Base-by-base conservation (phyloP, 192 early-diverging fungal genomes). In the Backusella mclennaniae region DNA sequence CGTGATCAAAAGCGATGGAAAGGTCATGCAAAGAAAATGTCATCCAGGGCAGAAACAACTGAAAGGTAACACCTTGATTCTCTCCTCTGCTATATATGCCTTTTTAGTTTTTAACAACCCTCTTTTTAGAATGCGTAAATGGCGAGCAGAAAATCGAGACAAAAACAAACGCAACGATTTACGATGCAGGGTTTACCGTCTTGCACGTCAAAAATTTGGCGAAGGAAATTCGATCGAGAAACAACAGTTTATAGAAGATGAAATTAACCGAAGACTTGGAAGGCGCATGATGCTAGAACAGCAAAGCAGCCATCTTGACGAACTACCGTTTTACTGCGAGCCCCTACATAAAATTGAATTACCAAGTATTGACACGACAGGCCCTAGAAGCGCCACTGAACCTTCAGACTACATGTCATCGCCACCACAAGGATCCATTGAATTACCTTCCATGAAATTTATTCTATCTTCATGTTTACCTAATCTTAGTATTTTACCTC, bases 111-210 rank as follows among this genome's bases (percentile, higher is more conserved):
- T 1, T n/a, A 72, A 44, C 6, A 9, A n/a, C 39, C 38, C 11
- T 0, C 9, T 3, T 52, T 33, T 4, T 74, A 78, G 85, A 14
- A 86, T 86, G 85, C 82, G 85, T 15, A 81, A 79, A 52, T 86
- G 85, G 85, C 52, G 85, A 75, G 78, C 79, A 31, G 79, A 76
- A 69, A 86, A 86, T 70, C 76, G 82, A 63, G 85, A 86, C 39
- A 86, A 86, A 44, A 86, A 92, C 67, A 82, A 87, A 12, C 81
- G 88, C 33, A 92, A 92, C 41, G 91, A 92, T 39, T 83, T 92
- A 78, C 77, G 91, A 4, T 92, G 91, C 66, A 89, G 91, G 36
- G 91, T 92, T 6, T 92, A 92, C 76, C 86, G 89, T 2, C 80
- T 88, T 75, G 90, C 88, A 3, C 79, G 84, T 0, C 87, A 85